Evolutionary conservation across 2,329 filamentous ascomycete species (phyloP).

Genomic region (Aspergillus tanneri): DNA sequence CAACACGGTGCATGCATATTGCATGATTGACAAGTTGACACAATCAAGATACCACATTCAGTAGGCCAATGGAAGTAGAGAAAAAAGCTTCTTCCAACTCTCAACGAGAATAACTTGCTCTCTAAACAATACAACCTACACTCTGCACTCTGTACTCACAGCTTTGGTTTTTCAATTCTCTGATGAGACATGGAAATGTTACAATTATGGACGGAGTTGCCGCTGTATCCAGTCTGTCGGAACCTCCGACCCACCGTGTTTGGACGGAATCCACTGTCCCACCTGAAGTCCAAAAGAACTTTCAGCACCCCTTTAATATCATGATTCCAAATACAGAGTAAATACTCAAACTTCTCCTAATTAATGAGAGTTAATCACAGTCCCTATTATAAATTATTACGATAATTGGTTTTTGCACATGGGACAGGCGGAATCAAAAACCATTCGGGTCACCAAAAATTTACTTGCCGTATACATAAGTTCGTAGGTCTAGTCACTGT

Average conservation of each 20-base stretch:
- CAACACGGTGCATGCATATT: constrained; percentile 5
- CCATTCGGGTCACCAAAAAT: too few relatives aligned
- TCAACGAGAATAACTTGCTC: too few relatives aligned
- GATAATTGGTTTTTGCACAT: too few relatives aligned
- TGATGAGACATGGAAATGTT: constrained; percentile 1
- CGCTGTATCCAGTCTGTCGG: constrained; percentile 25
- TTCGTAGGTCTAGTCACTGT: too few relatives aligned
- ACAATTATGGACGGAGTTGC: constrained; percentile 12
- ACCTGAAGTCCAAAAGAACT: constrained; percentile 9
- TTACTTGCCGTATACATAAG: too few relatives aligned
- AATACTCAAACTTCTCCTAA: neutral
- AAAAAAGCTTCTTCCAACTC: too few relatives aligned
- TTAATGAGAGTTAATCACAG: too few relatives aligned
- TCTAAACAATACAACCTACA: neutral
- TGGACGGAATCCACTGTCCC: constrained; percentile 19
- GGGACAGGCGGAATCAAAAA: too few relatives aligned
- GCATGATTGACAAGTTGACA: constrained; percentile 1
- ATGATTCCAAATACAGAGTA: constrained; percentile 8
- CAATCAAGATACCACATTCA: too few relatives aligned
- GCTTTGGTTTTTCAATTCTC: neutral
- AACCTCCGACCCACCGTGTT: constrained; percentile 19
- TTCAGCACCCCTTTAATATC: neutral
- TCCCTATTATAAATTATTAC: neutral
- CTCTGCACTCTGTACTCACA: neutral
- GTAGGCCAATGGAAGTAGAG: too few relatives aligned